Percentiles rank a stretch among this genome's conserved stretches.
Evolutionary conservation across 208 protist genomes (phyloP).

Genomic region (Leishmania tarentolae): DNA sequence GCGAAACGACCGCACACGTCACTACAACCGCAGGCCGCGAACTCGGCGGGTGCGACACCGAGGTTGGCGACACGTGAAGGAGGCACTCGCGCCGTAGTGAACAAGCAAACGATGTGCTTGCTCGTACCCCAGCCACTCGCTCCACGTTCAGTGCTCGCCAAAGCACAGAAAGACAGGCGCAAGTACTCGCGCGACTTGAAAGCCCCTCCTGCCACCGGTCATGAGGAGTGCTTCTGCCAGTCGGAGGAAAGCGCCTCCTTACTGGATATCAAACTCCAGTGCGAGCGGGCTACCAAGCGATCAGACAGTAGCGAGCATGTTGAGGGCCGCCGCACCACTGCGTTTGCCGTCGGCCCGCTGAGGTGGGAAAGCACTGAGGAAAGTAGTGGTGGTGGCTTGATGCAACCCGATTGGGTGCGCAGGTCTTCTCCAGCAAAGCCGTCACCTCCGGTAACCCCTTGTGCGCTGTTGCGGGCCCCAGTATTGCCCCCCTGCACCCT

Average conservation of each 20-base stretch:
- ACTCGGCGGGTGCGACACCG: not conserved
- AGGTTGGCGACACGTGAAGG: not conserved
- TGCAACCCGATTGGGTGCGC: conserved; percentile 7
- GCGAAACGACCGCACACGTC: conserved; percentile 18
- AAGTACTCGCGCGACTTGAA: conserved; percentile 8
- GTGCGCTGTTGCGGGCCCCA: not conserved
- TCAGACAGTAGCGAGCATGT: not conserved
- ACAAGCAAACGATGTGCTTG: not conserved
- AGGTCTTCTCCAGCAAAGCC: conserved; percentile 15
- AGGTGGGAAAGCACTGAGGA: not conserved
- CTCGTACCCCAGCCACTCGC: not conserved
- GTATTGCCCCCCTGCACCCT: not conserved
- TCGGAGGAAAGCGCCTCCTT: not conserved
- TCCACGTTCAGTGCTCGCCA: not conserved
- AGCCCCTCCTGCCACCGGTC: conserved; percentile 12
- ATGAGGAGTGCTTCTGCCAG: conserved; percentile 3
- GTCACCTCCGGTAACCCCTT: not conserved
- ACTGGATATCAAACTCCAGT: not conserved
- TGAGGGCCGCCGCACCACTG: conserved; percentile 32
- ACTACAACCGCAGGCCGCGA: conserved; percentile 8
- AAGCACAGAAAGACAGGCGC: conserved; percentile 8
- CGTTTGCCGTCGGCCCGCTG: conserved; percentile 11
- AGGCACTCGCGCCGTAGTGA: not conserved
- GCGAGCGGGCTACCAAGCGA: not conserved
- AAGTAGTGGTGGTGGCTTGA: too few species aligned